Percentiles rank a stretch among this genome's conserved stretches.
phyloP scores from a whole-genome alignment of 208 protist genomes.

The Leishmania gerbilli region DNA sequence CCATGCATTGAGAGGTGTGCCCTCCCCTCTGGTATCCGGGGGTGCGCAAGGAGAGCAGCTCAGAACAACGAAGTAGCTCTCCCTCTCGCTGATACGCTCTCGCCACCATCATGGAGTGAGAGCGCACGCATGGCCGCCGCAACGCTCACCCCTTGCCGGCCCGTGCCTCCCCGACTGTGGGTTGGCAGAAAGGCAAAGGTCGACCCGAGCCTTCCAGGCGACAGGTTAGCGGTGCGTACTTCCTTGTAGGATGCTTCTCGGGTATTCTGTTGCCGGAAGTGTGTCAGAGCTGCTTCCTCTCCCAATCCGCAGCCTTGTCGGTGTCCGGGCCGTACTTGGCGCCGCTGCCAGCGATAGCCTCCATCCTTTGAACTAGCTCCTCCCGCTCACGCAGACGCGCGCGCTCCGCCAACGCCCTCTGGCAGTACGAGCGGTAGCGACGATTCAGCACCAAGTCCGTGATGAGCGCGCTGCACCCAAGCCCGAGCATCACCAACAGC shows the following conservation, averaged over 20 bases:
- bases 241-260: neutral
- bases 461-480: constrained; percentile 31
- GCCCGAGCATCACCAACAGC: constrained; percentile 40
- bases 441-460: constrained; percentile 37
- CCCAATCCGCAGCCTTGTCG: neutral
- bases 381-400: constrained; percentile 37
- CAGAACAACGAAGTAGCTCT: too few species aligned
- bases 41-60: too few species aligned
- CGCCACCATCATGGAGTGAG: neutral
- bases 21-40: too few species aligned
- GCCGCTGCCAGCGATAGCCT: neutral
- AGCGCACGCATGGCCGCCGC: too few species aligned
- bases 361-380: neutral
- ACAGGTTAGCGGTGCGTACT: neutral
- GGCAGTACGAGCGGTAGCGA: constrained; percentile 44
- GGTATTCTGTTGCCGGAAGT: neutral
- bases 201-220: neutral
- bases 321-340: neutral
- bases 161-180: neutral
- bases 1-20: too few species aligned
- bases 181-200: neutral
- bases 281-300: neutral
- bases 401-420: constrained; percentile 48
- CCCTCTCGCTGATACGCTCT: neutral
- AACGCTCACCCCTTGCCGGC: neutral